Percentiles rank a stretch among this genome's conserved stretches.
These are phyloP conservation scores for Aspergillus hortae DNA, from an alignment of 2,329 filamentous ascomycete species.

Conservation along the genomic window DNA sequence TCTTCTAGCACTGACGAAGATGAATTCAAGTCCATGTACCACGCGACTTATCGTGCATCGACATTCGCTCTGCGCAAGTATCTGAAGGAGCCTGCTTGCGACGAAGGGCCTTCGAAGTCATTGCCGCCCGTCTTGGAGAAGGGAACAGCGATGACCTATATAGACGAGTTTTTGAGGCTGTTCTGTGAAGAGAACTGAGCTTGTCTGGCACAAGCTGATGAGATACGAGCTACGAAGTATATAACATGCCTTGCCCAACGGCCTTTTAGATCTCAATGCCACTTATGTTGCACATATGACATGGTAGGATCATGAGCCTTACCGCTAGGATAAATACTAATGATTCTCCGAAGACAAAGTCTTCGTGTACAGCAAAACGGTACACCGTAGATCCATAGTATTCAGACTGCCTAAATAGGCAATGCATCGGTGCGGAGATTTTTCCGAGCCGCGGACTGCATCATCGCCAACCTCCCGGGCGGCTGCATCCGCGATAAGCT, in stretches of 20 bases:
- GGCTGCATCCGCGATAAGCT: neutral
- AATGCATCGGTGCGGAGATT: constrained; percentile 11
- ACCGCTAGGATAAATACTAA: neutral
- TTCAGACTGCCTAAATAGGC: neutral
- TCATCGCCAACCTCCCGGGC: constrained; percentile 7
- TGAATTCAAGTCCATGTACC: constrained; percentile 43
- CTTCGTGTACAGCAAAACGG: neutral
- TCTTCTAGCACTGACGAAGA: constrained; percentile 30
- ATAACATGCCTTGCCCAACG: constrained; percentile 4
- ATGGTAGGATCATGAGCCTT: neutral
- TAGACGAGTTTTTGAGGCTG: constrained; percentile 39
- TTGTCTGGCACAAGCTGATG: constrained; percentile 18
- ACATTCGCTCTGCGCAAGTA: constrained; percentile 42
- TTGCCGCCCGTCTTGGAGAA: constrained; percentile 29
- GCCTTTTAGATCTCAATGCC: neutral
- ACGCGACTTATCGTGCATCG: constrained; percentile 42
- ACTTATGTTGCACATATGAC: neutral
- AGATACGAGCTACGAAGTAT: constrained; percentile 20
- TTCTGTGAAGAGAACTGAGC: constrained; percentile 38
- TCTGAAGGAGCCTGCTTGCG: constrained; percentile 22
- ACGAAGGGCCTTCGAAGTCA: constrained; percentile 3
- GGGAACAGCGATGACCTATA: constrained; percentile 38
- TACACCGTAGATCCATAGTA: neutral
- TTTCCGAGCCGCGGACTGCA: constrained; percentile 20
- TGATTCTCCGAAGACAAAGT: neutral